phyloP scores from a whole-genome alignment of 371 early-diverging fungal species.

The Rhizomucor pusillus region DNA sequence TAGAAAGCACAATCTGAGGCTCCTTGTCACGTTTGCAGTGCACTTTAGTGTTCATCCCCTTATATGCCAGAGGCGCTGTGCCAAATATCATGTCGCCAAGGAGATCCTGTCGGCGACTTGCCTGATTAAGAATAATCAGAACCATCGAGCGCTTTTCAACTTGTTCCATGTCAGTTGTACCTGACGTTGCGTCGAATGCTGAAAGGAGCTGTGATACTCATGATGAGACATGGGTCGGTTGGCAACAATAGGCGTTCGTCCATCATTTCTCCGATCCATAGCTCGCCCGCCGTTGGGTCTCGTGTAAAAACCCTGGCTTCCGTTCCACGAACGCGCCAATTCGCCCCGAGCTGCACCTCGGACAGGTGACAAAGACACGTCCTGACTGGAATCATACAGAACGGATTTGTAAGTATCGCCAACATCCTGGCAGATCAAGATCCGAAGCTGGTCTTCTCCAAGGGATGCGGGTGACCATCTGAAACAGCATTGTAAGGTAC shows the following conservation, averaged over 20 bases:
- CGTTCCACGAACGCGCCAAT: constrained; percentile 41
- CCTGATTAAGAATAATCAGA: constrained; percentile 19
- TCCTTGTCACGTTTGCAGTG: constrained; percentile 55
- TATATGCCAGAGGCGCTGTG: constrained; percentile 64
- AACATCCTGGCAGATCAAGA: constrained; percentile 41
- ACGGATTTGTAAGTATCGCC: constrained; percentile 44
- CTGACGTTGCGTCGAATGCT: constrained; percentile 1
- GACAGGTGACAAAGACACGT: constrained; percentile 5
- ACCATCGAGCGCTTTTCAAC: not conserved
- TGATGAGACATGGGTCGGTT: not conserved
- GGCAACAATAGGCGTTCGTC: not conserved
- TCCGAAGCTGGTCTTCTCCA: constrained; percentile 31
- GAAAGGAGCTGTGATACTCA: constrained; percentile 3
- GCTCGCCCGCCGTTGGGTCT: not conserved
- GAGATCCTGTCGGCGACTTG: constrained; percentile 40
- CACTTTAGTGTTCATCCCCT: constrained; percentile 67
- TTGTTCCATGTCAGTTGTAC: constrained; percentile 9
- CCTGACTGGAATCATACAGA: constrained; percentile 39
- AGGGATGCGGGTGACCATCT: constrained; percentile 35
- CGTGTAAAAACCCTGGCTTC: constrained; percentile 7
- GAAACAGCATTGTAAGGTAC: constrained; percentile 1
- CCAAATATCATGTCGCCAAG: constrained; percentile 69
- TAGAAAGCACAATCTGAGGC: constrained; percentile 61
- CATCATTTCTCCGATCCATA: not conserved
- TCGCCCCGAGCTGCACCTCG: constrained; percentile 4